Evolutionary conservation across 2,329 filamentous ascomycete species (phyloP).

Genomic region (Orbilia blumenaviensis): DNA sequence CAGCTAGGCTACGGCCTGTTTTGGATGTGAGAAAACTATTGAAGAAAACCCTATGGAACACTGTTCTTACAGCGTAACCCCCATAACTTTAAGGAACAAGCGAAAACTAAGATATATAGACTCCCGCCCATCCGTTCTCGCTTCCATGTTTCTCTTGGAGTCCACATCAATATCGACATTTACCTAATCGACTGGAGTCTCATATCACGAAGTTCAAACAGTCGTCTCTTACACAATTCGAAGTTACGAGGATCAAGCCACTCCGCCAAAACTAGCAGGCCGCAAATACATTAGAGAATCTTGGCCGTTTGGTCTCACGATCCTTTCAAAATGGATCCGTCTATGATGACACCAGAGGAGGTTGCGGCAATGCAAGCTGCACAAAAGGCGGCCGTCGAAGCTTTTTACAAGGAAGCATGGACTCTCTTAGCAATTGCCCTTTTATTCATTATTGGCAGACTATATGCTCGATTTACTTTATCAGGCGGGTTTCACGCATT

Average conservation of each 20-base stretch:
- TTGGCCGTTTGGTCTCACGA: constrained; percentile 9
- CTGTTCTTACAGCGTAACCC: constrained; percentile 13
- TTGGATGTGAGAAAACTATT: constrained; percentile 30
- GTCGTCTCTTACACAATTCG: constrained; percentile 19
- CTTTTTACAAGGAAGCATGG: constrained; percentile 64
- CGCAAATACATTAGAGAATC: neutral
- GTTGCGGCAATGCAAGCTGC: constrained; percentile 48
- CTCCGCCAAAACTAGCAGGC: constrained; percentile 13
- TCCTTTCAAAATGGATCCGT: constrained; percentile 32
- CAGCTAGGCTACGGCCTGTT: constrained; percentile 33
- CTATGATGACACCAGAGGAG: constrained; percentile 47
- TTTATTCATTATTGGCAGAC: constrained; percentile 65
- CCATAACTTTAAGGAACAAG: constrained; percentile 33
- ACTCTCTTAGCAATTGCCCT: constrained; percentile 66
- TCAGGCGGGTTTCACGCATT: constrained; percentile 65
- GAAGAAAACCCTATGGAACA: constrained; percentile 12
- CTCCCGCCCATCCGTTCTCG: constrained; percentile 42
- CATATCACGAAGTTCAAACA: constrained; percentile 31
- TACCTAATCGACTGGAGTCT: constrained; percentile 48
- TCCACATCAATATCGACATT: constrained; percentile 40
- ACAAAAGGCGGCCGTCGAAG: constrained; percentile 42
- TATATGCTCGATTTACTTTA: constrained; percentile 64
- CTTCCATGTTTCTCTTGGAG: constrained; percentile 44
- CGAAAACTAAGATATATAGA: constrained; percentile 54
- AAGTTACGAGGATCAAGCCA: neutral